Evolutionary conservation across 352 stramenopile genomes (phyloP).

Genomic region (Globisporangium orthogonon): DNA sequence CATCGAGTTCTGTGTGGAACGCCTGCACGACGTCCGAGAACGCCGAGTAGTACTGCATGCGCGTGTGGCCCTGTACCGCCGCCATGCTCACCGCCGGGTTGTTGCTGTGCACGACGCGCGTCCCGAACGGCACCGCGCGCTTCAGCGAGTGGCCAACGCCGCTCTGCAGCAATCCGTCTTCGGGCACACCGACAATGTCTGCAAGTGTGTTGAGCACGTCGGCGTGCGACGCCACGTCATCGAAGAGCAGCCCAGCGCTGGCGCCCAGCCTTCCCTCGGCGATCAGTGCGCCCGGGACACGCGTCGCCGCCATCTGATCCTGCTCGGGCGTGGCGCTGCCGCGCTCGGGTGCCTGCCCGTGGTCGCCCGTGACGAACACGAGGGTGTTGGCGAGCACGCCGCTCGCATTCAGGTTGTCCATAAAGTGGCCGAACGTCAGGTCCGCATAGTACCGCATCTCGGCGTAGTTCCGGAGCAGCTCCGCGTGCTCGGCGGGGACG

Average conservation of each 20-base stretch:
- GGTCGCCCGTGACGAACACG: constrained; percentile 55
- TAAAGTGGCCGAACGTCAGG: constrained; percentile 47
- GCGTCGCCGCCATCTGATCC: constrained; percentile 36
- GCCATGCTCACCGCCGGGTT: constrained; percentile 52
- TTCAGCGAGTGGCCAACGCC: constrained; percentile 56
- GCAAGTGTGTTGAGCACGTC: constrained; percentile 63
- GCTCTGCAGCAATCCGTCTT: constrained; percentile 39
- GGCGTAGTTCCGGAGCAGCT: constrained; percentile 49
- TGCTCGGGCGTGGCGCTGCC: constrained; percentile 39
- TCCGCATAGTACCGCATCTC: constrained; percentile 67
- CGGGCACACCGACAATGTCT: constrained; percentile 51
- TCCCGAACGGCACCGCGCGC: constrained; percentile 21
- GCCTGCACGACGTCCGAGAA: constrained; percentile 40
- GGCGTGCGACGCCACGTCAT: constrained; percentile 39
- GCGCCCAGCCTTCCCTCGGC: constrained; percentile 39
- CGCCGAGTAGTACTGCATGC: constrained; percentile 50
- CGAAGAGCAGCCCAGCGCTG: constrained; percentile 28
- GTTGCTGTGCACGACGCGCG: constrained; percentile 40
- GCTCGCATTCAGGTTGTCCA: constrained; percentile 41
- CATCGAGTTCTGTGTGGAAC: constrained; percentile 42
- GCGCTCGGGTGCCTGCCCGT: constrained; percentile 48
- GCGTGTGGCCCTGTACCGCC: constrained; percentile 39
- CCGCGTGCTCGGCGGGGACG: constrained; percentile 17
- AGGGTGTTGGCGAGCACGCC: constrained; percentile 64
- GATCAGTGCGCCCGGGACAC: constrained; percentile 46